phyloP scores from a whole-genome alignment of 495 filamentous ascomycete genomes.

The Penicillium pulvis region DNA sequence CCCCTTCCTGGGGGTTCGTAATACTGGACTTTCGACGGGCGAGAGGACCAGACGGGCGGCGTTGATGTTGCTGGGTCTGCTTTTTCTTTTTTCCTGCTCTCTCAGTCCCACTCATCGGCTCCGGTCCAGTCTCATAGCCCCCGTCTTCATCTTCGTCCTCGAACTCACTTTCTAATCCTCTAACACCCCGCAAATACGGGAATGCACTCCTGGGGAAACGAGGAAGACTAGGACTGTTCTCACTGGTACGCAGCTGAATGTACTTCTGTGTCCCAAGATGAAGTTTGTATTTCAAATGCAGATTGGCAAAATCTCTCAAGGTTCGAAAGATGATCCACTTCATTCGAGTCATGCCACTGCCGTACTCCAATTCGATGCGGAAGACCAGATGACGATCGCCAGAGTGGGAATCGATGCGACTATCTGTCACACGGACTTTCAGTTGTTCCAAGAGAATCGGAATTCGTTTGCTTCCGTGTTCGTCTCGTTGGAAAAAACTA shows the following conservation, averaged over 20 bases:
- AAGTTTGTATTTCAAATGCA: conserved; percentile 90
- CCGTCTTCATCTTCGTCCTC: conserved; percentile 80
- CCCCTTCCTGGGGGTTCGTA: conserved; percentile 47
- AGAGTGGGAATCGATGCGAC: conserved; percentile 60
- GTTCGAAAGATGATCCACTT: conserved; percentile 92
- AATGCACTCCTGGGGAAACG: conserved; percentile 90
- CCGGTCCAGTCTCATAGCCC: conserved; percentile 58
- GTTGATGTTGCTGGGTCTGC: conserved; percentile 37
- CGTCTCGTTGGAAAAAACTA: conserved; percentile 95
- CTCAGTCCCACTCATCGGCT: conserved; percentile 60
- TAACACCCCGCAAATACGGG: conserved; percentile 81
- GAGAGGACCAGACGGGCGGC: conserved; percentile 56
- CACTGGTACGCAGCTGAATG: conserved; percentile 59
- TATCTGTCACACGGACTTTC: conserved; percentile 83
- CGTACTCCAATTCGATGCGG: conserved; percentile 92
- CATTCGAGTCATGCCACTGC: conserved; percentile 93
- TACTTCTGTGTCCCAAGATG: conserved; percentile 79
- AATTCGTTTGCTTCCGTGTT: conserved; percentile 92
- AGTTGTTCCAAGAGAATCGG: conserved; percentile 94
- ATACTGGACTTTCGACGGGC: conserved; percentile 60
- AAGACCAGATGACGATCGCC: conserved; percentile 85
- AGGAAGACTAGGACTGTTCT: conserved; percentile 64
- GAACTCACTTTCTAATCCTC: conserved; percentile 74
- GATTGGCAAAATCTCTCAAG: conserved; percentile 85
- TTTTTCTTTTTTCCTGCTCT: conserved; percentile 57